A percentile compares a stretch with the other conserved stretches of the same genome.
Conservation (phyloP, 73 alveolate species). For the Paramecium pentaurelia region DNA sequence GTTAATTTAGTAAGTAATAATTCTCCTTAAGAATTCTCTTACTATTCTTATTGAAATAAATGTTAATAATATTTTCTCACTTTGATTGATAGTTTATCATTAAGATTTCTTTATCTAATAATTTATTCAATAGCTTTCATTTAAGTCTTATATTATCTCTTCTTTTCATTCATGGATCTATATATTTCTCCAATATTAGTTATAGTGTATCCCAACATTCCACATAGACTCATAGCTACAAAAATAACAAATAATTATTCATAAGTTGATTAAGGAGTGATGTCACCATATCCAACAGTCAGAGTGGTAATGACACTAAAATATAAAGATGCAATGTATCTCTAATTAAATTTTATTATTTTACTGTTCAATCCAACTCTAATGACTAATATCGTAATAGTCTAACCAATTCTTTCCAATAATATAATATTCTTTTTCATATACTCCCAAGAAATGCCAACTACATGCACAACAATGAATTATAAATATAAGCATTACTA, state of each 20-base stretch:
- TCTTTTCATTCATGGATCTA: neutral
- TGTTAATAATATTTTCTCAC: neutral
- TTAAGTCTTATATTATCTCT: neutral
- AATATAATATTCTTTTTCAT: neutral
- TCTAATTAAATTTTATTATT: neutral
- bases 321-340: slow-evolving; percentile 51
- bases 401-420: slow-evolving; percentile 31
- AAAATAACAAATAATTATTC: slow-evolving; percentile 24
- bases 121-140: slow-evolving; percentile 12
- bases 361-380: slow-evolving; percentile 29
- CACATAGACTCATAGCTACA: slow-evolving; percentile 49
- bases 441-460: slow-evolving; percentile 42
- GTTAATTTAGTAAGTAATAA: neutral
- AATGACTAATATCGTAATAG: neutral
- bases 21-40: slow-evolving; percentile 6
- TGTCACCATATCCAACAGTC: slow-evolving; percentile 62
- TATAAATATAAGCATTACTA: neutral
- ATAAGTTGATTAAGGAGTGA: neutral
- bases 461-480: slow-evolving; percentile 59
- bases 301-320: slow-evolving; percentile 48
- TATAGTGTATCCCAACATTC: slow-evolving; percentile 43
- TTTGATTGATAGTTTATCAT: neutral
- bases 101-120: neutral
- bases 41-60: slow-evolving; percentile 1
- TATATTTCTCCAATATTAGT: slow-evolving; percentile 47